A percentile compares a stretch with the other conserved stretches of the same genome.
Evolutionary conservation across 768 basidiomycete genomes (phyloP).

Genomic region (Kondoa subrosea): DNA sequence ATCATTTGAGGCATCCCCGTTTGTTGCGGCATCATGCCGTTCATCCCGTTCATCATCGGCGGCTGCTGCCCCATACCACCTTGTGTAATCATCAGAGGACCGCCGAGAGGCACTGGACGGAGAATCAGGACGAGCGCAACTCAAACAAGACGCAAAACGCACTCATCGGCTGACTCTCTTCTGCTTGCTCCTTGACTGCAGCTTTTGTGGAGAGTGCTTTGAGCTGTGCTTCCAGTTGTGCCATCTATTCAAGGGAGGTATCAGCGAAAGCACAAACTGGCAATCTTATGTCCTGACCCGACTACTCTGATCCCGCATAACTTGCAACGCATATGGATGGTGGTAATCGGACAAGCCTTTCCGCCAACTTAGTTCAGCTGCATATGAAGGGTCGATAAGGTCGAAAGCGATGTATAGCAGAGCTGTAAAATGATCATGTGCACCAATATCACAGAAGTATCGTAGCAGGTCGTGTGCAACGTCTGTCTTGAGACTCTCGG

Average conservation of each 20-base stretch:
- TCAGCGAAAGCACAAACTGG: not conserved
- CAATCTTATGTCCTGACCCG: constrained; percentile 24
- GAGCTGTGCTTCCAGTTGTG: constrained; percentile 70
- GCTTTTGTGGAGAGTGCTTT: constrained; percentile 75
- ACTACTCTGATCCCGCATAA: constrained; percentile 43
- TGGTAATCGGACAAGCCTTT: constrained; percentile 91
- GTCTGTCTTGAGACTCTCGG: constrained; percentile 63
- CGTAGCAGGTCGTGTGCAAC: constrained; percentile 86
- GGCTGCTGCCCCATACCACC: constrained; percentile 8
- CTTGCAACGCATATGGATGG: constrained; percentile 89
- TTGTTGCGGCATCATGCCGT: constrained; percentile 15
- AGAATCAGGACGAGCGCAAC: not conserved
- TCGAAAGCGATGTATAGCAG: constrained; percentile 81
- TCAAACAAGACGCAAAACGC: not conserved
- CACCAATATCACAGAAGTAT: constrained; percentile 96
- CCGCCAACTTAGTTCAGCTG: constrained; percentile 91
- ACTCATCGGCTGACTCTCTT: constrained; percentile 56
- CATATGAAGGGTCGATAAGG: constrained; percentile 75
- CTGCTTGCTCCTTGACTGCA: constrained; percentile 69
- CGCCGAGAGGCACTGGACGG: not conserved
- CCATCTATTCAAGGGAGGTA: constrained; percentile 39
- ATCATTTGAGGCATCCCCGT: constrained; percentile 12
- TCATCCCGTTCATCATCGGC: constrained; percentile 8
- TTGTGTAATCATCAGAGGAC: not conserved
- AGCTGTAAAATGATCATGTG: constrained; percentile 89